Evolutionary conservation across 352 stramenopile genomes (phyloP), one percentile per base, ranked within the genome.

Genomic region (Globisporangium splendens): DNA sequence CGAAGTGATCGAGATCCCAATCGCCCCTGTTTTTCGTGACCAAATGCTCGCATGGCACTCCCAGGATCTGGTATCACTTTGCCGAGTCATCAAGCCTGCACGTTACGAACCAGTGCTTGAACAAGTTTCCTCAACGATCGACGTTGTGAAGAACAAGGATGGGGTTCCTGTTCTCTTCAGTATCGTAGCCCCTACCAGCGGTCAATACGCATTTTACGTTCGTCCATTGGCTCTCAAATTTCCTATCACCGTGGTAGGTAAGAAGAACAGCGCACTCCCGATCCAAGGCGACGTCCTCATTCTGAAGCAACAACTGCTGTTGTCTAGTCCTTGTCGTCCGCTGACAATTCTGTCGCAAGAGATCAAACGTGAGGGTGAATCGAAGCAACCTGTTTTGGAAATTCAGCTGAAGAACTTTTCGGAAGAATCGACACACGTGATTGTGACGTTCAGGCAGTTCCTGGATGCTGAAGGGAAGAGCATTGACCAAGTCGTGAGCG

Each of bases 401-500:
- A 56, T 76, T 57, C 49, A 61, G 15, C 38, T 76, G 5, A 62
- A 53, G 10, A 76, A 76, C 38, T 54, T 59, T 20, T 47, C 44
- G 1, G 48, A 17, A 21, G 52, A 58, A 15, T 71, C 69, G 31
- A 76, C 62, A 2, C 58, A 64, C 33, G 62, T 76, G 8, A n/a
- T 73, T 44, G 58, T 76, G 28, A 49, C 65, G 18, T 43, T 71
- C 17, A 83, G 79, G 51, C 61, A 64, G n/a, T 77, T 77, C 15
- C 54, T 77, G 28, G 66, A 73, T 60, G 50, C 48, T n/a, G 13
- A 43, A 8, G 54, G 35, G 5, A 60, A 51, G 15, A 75, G 62
- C 42, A 49, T 64, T 14, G 71, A 54, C 53, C 2, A 43, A 17
- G 8, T 3, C 11, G 8, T 43, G 38, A 43, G 11, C 49, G 24